Base-by-base conservation (phyloP, 2,329 filamentous ascomycete species). In the Leptographium radiaticola region DNA sequence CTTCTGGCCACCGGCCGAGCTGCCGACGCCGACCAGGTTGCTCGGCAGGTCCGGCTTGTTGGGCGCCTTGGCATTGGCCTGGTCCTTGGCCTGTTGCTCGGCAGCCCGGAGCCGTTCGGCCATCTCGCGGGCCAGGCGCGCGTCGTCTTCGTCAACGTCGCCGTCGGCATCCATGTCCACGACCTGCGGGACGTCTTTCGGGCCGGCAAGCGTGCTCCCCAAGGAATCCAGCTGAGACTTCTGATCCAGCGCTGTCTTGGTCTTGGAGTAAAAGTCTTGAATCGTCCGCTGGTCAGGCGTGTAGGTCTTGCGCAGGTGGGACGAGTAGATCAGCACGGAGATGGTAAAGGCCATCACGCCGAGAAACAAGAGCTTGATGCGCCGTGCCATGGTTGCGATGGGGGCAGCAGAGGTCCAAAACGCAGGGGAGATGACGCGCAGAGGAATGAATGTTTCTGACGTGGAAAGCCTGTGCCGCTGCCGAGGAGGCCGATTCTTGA, bases 241-340 rank as follows among this genome's bases (percentile, higher is more conserved):
- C 55, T 44, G 45, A 5, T 74, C 71, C 61, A 84, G 67, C 10
- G 77, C 80, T 55, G 75, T 69, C 61, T 76, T 71, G 31, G 80
- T 84, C 67, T 76, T 79, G 57, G 73, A 70, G 68, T 82, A 82
- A 60, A 83, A 83, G 61, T 79, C 79, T 45, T 74, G 70, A 2
- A 74, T 61, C 39, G 69, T 58, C 15, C 54, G 57, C 56, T 57
- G 54, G 61, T 76, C 74, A 45, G 68, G 74, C 49, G 71, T 71
- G 57, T 70, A 67, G 38, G 73, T 72, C 50, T 76, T 71, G 55
- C 76, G 74, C 52, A 78, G 70, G 49, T 75, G 75, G n/a, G 76
- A 77, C 20, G 83, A 84, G 65, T 88, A 83, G 72, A 91, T 89
- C 60, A 94, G 72, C 53, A 85, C 71, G 47, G 83, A 75, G 60